phyloP scores from a whole-genome alignment of 257 asterid species.

The Ophiorrhiza pumila region DNA sequence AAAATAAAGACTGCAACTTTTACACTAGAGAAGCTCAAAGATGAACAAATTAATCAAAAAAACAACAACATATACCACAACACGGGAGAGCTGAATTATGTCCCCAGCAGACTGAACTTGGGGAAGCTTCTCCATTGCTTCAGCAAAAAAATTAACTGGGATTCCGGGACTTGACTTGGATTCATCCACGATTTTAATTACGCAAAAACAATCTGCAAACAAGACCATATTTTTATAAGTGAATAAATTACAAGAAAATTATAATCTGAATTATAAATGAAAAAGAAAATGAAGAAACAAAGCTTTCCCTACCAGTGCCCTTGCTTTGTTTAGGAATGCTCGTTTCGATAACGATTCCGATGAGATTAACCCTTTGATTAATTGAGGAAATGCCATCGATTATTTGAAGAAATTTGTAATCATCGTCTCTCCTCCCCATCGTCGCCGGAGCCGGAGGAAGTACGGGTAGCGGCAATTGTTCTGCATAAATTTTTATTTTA shows the following conservation, averaged over 20 bases:
- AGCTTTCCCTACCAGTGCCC: slow-evolving; percentile 55
- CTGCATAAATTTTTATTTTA: no score
- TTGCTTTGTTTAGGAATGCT: slow-evolving; percentile 46
- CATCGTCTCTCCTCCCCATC: slow-evolving; percentile 40
- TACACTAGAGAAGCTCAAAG: neutral
- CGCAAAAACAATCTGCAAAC: slow-evolving; percentile 53
- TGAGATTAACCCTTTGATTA: slow-evolving; percentile 61
- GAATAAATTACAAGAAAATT: neutral
- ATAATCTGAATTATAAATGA: neutral
- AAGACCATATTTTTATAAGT: neutral
- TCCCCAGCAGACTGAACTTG: slow-evolving; percentile 54
- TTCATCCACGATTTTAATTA: slow-evolving; percentile 54
- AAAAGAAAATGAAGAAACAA: neutral
- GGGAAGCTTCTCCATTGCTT: slow-evolving; percentile 63
- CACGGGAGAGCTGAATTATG: slow-evolving; percentile 51
- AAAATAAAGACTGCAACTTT: neutral
- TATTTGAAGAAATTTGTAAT: slow-evolving; percentile 48
- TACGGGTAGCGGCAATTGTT: no score
- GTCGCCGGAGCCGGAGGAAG: no score
- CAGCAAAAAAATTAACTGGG: slow-evolving; percentile 45
- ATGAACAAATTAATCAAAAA: neutral
- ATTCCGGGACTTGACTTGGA: slow-evolving; percentile 50
- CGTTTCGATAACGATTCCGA: slow-evolving; percentile 53
- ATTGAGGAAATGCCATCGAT: slow-evolving; percentile 49
- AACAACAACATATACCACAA: slow-evolving; percentile 41